Evolutionary conservation across 2,329 filamentous ascomycete species (phyloP).

Genomic region (Podosphaera leucotricha): DNA sequence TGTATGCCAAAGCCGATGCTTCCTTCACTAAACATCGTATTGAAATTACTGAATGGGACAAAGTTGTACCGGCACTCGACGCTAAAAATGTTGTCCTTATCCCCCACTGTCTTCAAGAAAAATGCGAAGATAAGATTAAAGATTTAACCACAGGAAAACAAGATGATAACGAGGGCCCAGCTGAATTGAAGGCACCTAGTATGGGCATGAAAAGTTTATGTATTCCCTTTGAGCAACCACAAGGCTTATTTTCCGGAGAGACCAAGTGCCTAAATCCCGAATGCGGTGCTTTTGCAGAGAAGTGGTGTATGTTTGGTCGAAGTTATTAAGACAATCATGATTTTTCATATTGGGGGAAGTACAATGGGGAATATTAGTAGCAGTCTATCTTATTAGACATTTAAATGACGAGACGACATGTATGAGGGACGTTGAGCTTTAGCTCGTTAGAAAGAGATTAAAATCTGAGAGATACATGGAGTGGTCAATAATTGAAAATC

Average conservation of each 20-base stretch:
- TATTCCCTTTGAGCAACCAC: constrained; percentile 70
- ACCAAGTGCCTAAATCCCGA: constrained; percentile 86
- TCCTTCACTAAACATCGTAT: constrained; percentile 63
- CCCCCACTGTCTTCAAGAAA: constrained; percentile 58
- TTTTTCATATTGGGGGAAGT: neutral
- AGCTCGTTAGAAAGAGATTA: neutral
- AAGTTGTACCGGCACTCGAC: constrained; percentile 77
- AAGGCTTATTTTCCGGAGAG: constrained; percentile 51
- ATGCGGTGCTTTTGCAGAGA: constrained; percentile 51
- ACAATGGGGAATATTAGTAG: neutral
- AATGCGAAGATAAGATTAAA: constrained; percentile 90
- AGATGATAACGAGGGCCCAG: constrained; percentile 22
- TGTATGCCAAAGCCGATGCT: constrained; percentile 49
- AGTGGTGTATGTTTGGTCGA: constrained; percentile 84
- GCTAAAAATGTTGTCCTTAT: constrained; percentile 82
- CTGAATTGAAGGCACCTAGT: constrained; percentile 31
- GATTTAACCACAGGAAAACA: constrained; percentile 63
- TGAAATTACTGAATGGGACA: constrained; percentile 64
- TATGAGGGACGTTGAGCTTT: neutral
- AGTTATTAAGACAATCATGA: constrained; percentile 18
- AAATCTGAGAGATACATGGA: neutral
- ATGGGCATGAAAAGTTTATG: constrained; percentile 60
- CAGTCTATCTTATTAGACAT: neutral
- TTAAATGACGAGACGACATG: neutral
- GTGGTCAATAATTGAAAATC: neutral